phyloP scores from a whole-genome alignment of 169 alveolate species.

The Babesia ovata region DNA sequence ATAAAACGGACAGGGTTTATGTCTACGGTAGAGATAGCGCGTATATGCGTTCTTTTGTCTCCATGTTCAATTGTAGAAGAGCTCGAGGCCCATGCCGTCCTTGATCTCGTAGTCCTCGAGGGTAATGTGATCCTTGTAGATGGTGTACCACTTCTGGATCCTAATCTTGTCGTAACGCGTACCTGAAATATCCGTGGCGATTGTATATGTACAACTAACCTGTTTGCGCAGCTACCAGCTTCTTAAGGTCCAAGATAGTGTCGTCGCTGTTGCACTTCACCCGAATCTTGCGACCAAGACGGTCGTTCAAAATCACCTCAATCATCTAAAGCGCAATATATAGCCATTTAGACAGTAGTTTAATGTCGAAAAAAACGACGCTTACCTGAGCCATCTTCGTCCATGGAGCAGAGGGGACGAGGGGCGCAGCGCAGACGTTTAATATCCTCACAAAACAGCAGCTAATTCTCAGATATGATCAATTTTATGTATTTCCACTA shows the following conservation, averaged over 20 bases:
- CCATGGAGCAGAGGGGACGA: neutral
- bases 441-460: neutral
- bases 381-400: conserved; percentile 65
- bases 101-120: conserved; percentile 97
- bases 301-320: conserved; percentile 95
- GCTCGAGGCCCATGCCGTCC: conserved; percentile 97
- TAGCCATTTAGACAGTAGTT: neutral
- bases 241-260: conserved; percentile 94
- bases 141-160: conserved; percentile 94
- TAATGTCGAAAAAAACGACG: neutral
- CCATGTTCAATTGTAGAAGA: conserved; percentile 90
- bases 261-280: conserved; percentile 97
- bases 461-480: neutral
- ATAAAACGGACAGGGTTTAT: neutral
- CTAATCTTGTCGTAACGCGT: conserved; percentile 95
- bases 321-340: conserved; percentile 79
- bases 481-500: neutral
- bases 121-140: conserved; percentile 97
- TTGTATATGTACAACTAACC: conserved; percentile 67
- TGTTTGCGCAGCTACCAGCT: conserved; percentile 96
- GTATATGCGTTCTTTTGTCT: neutral
- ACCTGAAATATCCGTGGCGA: conserved; percentile 75
- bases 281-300: conserved; percentile 97
- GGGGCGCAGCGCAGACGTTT: neutral
- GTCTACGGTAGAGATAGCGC: neutral